phyloP scores from a whole-genome alignment of 1,284 basidiomycete genomes.

The Melampsora americana region DNA sequence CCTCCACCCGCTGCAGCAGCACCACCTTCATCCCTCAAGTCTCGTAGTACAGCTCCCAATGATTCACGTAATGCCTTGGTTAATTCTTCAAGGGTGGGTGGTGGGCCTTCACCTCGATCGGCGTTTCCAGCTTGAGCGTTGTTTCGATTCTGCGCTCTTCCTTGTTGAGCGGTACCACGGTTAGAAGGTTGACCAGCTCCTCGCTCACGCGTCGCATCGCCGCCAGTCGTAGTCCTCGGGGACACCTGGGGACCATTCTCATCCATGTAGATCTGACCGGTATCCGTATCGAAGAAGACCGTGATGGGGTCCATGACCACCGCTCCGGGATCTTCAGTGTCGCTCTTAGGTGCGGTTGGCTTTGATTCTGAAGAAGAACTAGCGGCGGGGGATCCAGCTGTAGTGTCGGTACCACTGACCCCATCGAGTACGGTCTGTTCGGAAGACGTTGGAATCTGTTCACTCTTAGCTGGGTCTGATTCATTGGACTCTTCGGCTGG shows the following conservation, averaged over 20 bases:
- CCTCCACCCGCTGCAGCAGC: neutral
- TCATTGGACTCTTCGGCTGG: neutral
- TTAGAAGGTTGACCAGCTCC: too few species aligned
- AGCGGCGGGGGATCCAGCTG: neutral
- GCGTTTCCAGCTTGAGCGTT: neutral
- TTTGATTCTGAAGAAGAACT: too few species aligned
- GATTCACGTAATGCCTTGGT: constrained; percentile 32
- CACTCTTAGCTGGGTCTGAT: neutral
- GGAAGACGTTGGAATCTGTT: neutral
- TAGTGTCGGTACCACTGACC: neutral
- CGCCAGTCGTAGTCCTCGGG: neutral
- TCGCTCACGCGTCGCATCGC: neutral
- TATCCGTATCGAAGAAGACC: constrained; percentile 33
- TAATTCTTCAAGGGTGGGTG: constrained; percentile 14
- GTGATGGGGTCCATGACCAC: constrained; percentile 28
- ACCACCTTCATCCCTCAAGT: constrained; percentile 20
- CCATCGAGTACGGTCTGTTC: constrained; percentile 9
- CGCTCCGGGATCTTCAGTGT: neutral
- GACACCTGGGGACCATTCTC: neutral
- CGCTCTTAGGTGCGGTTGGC: neutral
- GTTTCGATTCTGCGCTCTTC: neutral
- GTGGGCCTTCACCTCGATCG: neutral
- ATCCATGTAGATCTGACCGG: constrained; percentile 28
- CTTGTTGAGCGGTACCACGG: neutral
- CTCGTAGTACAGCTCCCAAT: constrained; percentile 4